Evolutionary conservation across 2,329 filamentous ascomycete genomes (phyloP).

Genomic region (Microcyclospora tardicrescens): DNA sequence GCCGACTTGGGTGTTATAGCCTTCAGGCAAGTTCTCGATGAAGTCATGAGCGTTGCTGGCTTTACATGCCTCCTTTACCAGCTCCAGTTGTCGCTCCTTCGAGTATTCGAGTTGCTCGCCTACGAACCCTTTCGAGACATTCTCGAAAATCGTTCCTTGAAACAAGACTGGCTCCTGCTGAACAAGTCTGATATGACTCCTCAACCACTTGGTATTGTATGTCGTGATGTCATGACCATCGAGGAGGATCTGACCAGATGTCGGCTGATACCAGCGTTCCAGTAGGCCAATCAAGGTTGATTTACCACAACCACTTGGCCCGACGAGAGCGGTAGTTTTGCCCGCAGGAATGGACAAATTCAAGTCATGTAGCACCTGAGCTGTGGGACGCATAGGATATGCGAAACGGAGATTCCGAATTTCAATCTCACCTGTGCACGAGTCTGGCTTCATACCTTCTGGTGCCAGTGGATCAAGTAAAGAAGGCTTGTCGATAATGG

Average conservation of each 20-base stretch:
- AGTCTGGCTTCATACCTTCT: constrained; percentile 11
- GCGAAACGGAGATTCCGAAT: constrained; percentile 56
- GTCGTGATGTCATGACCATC: constrained; percentile 19
- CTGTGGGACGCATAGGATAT: constrained; percentile 43
- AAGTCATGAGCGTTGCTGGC: constrained; percentile 25
- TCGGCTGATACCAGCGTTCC: constrained; percentile 23
- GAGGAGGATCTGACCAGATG: constrained; percentile 19
- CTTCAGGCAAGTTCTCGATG: constrained; percentile 23
- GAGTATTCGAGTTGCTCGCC: constrained; percentile 24
- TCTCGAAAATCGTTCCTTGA: constrained; percentile 23
- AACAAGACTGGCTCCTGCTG: constrained; percentile 27
- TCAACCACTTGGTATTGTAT: constrained; percentile 22
- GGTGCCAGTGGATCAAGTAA: constrained; percentile 25
- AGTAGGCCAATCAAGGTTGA: constrained; percentile 24
- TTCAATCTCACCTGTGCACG: constrained; percentile 37
- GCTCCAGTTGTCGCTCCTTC: constrained; percentile 17
- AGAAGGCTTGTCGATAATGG: constrained; percentile 29
- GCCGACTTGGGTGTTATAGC: constrained; percentile 24
- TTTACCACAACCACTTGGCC: constrained; percentile 27
- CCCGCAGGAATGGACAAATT: constrained; percentile 26
- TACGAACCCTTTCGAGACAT: constrained; percentile 24
- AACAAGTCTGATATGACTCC: constrained; percentile 21
- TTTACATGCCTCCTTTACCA: constrained; percentile 24
- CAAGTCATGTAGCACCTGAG: constrained; percentile 25
- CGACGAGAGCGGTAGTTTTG: constrained; percentile 34